These are phyloP conservation scores for Polytrichum commune DNA, from an alignment of 225 moss, liverwort and hornwort species.

Conservation along the genomic window DNA sequence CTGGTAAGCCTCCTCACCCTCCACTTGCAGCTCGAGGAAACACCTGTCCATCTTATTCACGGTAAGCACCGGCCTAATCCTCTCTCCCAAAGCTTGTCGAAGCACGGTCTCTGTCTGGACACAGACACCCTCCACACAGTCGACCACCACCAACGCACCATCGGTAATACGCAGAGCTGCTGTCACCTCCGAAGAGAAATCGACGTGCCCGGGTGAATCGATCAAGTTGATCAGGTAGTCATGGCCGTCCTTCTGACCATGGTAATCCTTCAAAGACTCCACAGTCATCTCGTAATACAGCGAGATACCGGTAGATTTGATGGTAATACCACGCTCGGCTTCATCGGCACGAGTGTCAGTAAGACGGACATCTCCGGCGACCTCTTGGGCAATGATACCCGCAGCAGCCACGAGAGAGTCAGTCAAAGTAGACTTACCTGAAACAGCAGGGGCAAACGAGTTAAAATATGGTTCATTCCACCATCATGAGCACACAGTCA, in stretches of 20 bases:
- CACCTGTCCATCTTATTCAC: constrained; percentile 79
- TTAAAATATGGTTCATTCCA: too few species aligned
- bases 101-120: constrained; percentile 50
- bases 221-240: constrained; percentile 60
- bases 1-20: constrained; percentile 56
- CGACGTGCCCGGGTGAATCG: constrained; percentile 57
- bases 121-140: constrained; percentile 49
- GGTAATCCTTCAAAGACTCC: constrained; percentile 38
- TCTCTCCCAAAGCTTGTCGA: constrained; percentile 47
- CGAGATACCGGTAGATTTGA: constrained; percentile 65
- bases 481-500: too few species aligned
- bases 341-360: constrained; percentile 57
- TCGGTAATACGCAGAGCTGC: constrained; percentile 52
- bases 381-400: constrained; percentile 60
- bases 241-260: constrained; percentile 50
- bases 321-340: constrained; percentile 63
- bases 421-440: constrained; percentile 59
- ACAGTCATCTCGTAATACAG: constrained; percentile 53
- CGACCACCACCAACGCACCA: constrained; percentile 51
- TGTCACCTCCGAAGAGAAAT: constrained; percentile 60
- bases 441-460: too few species aligned
- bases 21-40: constrained; percentile 60
- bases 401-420: constrained; percentile 59
- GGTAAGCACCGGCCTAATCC: constrained; percentile 52
- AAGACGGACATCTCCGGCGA: constrained; percentile 54